phyloP scores from a whole-genome alignment of 805 yeast species.

The Candida fluviatilis region DNA sequence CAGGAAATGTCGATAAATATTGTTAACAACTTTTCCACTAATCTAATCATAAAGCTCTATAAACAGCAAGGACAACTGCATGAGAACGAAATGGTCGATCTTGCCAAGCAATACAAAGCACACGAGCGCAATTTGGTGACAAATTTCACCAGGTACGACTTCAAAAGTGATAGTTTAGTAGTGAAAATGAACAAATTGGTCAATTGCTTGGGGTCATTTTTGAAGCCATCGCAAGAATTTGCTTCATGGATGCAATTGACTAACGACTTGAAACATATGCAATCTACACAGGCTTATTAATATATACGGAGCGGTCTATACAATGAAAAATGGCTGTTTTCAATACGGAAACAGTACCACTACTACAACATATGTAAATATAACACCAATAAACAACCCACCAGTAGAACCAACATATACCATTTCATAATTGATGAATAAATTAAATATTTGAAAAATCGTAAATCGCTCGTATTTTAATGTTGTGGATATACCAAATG shows the following conservation, averaged over 20 bases:
- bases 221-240: constrained; percentile 10
- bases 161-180: constrained; percentile 18
- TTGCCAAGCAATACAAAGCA: constrained; percentile 17
- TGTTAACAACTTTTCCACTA: constrained; percentile 28
- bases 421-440: too few species aligned
- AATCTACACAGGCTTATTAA: too few species aligned
- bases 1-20: constrained; percentile 16
- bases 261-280: neutral
- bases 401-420: too few species aligned
- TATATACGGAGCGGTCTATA: too few species aligned
- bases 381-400: too few species aligned
- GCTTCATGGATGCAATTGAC: constrained; percentile 5
- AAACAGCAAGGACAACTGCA: constrained; percentile 10
- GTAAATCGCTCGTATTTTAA: neutral
- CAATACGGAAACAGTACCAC: too few species aligned
- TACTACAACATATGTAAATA: too few species aligned
- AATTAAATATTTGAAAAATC: too few species aligned
- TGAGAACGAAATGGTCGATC: constrained; percentile 13
- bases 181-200: constrained; percentile 27
- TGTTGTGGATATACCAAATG: too few species aligned
- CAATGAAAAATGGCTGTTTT: neutral
- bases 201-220: constrained; percentile 22
- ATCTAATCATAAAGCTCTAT: constrained; percentile 21
- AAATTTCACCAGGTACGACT: constrained; percentile 17
- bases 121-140: constrained; percentile 23